These are phyloP conservation scores for Nakaseomyces kungkrabaensis DNA, from an alignment of 1,139 yeast genomes.

Conservation along the genomic window DNA sequence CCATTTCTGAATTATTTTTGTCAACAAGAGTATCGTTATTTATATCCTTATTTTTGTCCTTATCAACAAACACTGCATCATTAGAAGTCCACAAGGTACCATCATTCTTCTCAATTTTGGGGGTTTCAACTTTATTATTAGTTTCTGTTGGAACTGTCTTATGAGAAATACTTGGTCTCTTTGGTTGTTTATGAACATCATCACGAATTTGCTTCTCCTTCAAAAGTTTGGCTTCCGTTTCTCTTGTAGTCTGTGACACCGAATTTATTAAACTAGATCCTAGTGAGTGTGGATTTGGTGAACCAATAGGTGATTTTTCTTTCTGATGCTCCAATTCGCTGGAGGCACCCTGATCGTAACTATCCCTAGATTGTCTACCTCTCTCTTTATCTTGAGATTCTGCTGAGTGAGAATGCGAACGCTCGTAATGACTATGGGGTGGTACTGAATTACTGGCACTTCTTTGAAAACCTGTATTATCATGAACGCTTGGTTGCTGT, in stretches of 20 bases:
- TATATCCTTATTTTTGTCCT: slow-evolving; percentile 1
- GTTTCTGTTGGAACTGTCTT: background rate
- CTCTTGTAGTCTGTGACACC: slow-evolving; percentile 23
- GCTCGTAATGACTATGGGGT: background rate
- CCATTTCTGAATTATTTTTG: slow-evolving; percentile 8
- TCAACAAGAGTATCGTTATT: slow-evolving; percentile 4
- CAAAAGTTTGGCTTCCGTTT: slow-evolving; percentile 14
- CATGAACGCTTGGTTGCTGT: background rate
- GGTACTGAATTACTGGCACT: background rate
- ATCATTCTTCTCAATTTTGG: background rate
- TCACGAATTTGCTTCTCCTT: slow-evolving; percentile 5
- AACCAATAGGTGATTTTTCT: background rate
- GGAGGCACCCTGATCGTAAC: background rate
- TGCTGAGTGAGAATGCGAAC: background rate
- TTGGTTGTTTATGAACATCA: background rate
- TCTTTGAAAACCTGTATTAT: background rate
- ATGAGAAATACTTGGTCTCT: background rate
- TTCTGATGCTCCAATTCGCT: background rate
- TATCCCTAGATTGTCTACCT: background rate
- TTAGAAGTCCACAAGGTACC: background rate
- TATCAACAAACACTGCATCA: slow-evolving; percentile 11
- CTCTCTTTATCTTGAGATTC: background rate
- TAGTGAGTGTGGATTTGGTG: slow-evolving; percentile 11
- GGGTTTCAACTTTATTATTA: background rate
- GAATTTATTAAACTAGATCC: slow-evolving; percentile 25